Evolutionary conservation across 2,329 filamentous ascomycete species (phyloP).

Genomic region (Colletotrichum phormii): DNA sequence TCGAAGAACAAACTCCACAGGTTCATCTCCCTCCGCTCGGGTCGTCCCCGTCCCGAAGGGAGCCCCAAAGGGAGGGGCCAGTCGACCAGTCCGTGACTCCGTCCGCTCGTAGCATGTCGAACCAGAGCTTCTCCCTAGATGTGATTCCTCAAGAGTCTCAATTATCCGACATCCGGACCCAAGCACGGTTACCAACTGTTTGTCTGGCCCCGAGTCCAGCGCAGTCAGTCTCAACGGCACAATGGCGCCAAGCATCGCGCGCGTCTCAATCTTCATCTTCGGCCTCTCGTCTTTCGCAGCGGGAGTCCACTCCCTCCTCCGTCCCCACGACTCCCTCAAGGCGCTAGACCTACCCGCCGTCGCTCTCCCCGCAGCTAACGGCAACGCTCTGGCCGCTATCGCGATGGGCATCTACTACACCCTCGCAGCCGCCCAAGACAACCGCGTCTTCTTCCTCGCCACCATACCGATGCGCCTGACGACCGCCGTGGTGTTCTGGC

Average conservation of each 20-base stretch:
- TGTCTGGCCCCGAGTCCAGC: too few species aligned
- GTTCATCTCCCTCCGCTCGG: constrained; percentile 20
- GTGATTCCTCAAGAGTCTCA: constrained; percentile 3
- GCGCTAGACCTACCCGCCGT: constrained; percentile 14
- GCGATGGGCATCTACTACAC: constrained; percentile 48
- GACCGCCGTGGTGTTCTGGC: constrained; percentile 44
- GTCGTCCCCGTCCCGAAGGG: constrained; percentile 7
- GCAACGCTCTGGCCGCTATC: constrained; percentile 43
- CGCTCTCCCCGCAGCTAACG: constrained; percentile 32
- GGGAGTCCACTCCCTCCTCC: constrained; percentile 34
- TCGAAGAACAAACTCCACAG: neutral
- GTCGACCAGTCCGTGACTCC: neutral
- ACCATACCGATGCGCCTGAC: constrained; percentile 47
- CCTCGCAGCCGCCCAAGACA: constrained; percentile 47
- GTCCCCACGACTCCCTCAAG: neutral
- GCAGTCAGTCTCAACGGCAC: too few species aligned
- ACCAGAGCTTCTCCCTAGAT: neutral
- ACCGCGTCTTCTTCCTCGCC: constrained; percentile 43
- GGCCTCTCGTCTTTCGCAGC: constrained; percentile 40
- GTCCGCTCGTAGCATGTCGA: neutral
- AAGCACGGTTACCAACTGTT: too few species aligned
- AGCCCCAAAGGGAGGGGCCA: neutral
- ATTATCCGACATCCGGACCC: neutral
- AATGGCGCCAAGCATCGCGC: neutral
- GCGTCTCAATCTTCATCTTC: constrained; percentile 40